These are phyloP conservation scores for Kwoniella sp. DNA, from an alignment of 768 basidiomycete species.

Conservation along the genomic window DNA sequence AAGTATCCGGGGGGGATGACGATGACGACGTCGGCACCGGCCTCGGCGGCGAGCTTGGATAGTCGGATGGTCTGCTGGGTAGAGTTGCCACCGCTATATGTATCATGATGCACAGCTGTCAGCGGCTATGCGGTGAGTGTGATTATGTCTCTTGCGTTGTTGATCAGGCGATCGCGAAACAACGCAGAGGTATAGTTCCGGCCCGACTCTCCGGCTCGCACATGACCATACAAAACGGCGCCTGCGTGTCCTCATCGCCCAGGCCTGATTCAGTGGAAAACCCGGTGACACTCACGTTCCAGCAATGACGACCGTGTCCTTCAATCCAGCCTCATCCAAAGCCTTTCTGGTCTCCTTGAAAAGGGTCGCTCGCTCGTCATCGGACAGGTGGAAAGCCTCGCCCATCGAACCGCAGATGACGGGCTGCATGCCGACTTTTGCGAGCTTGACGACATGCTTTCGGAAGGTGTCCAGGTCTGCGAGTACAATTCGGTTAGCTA, in stretches of 20 bases:
- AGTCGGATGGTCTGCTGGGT: slow-evolving; percentile 80
- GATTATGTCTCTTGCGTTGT: neutral
- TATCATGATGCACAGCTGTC: too few relatives aligned
- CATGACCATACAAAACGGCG: neutral
- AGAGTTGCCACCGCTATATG: slow-evolving; percentile 71
- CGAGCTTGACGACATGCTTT: slow-evolving; percentile 67
- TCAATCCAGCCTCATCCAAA: slow-evolving; percentile 68
- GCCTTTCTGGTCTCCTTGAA: slow-evolving; percentile 70
- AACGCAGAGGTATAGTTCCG: neutral
- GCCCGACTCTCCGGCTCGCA: neutral
- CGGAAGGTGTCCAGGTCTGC: slow-evolving; percentile 71
- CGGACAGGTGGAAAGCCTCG: slow-evolving; percentile 75
- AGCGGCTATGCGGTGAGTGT: too few relatives aligned
- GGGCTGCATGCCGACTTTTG: slow-evolving; percentile 69
- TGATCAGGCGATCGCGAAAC: too few relatives aligned
- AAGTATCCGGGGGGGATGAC: slow-evolving; percentile 87
- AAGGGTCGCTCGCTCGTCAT: slow-evolving; percentile 67
- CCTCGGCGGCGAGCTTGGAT: slow-evolving; percentile 72
- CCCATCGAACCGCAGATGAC: slow-evolving; percentile 82
- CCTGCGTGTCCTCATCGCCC: too few relatives aligned
- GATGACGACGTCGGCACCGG: slow-evolving; percentile 84
- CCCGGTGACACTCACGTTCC: slow-evolving; percentile 62
- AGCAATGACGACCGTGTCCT: slow-evolving; percentile 69
- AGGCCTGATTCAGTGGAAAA: neutral
- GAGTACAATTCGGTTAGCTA: neutral